Base-by-base conservation (phyloP, 2,329 filamentous ascomycete species). In the Elsinoe fawcettii region DNA sequence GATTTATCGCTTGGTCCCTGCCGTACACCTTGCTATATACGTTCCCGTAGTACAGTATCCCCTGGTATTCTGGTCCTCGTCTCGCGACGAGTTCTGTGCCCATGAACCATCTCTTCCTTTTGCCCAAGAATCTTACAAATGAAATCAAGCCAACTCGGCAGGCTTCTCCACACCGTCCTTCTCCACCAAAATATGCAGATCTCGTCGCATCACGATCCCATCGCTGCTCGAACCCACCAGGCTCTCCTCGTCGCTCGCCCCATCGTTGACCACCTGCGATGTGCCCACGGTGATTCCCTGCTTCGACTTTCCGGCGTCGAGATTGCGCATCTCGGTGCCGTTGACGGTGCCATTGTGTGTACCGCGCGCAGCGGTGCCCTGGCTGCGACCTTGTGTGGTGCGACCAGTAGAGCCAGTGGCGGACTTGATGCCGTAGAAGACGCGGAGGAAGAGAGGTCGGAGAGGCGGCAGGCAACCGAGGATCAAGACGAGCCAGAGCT, bases 401-500 rank as follows among this genome's bases (percentile, higher is more conserved):
- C 14, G 34, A 37, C 5, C 34, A 14, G 34, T 7, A 12, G 34
- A 37, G 9, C 41, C 22, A 2, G 41, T 51, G 27, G 46, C 30
- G 49, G 30, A 36, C 30, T 18, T 36, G 20, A 53, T 53, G 32
- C 49, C 49, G 34, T 53, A 53, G 49, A 55, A 25, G 32, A 43
- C 53, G 36, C 23, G 36, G n/a, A 46, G 22, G 41, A 58, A 58
- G 12, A 58, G 51, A 18, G 57, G 49, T 5, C 51, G 57, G 2
- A 58, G 37, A 25, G 57, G 57, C 16, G 57, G 57, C 6, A 58
- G 32, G 41, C 36, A 55, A 7, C 25, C 37, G 18, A 58, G 39
- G 25, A 58, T 55, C 25, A 58, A 37, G 23, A 55, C 44, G n/a
- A 55, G n/a, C 57, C 57, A 58, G 16, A 49, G 18, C n/a, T 58